Percentiles rank a stretch among this genome's conserved stretches.
Evolutionary conservation across 257 asterid species (phyloP).

Genomic region (Striga asiatica): DNA sequence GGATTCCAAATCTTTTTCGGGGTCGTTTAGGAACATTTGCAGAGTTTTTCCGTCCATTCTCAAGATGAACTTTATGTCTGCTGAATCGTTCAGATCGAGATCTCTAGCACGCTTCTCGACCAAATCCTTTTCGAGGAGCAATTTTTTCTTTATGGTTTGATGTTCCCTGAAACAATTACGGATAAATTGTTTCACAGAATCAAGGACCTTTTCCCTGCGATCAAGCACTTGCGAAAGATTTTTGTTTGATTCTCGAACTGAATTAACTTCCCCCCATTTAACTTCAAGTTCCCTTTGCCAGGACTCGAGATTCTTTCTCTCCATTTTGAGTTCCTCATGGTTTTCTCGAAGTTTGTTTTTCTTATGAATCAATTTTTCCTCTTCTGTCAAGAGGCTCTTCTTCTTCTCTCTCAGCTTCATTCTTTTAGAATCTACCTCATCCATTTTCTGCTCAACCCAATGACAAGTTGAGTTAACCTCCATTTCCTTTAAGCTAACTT

Average conservation of each 20-base stretch:
- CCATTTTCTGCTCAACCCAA: constrained; percentile 28
- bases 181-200: constrained; percentile 18
- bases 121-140: constrained; percentile 19
- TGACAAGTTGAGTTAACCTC: constrained; percentile 6
- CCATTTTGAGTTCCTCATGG: constrained; percentile 17
- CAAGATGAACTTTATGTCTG: constrained; percentile 19
- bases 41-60: constrained; percentile 38
- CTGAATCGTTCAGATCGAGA: constrained; percentile 22
- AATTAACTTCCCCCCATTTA: constrained; percentile 24
- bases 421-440: constrained; percentile 17
- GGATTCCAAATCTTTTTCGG: constrained; percentile 24
- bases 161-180: constrained; percentile 21
- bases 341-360: constrained; percentile 11
- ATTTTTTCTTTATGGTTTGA: constrained; percentile 21
- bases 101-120: constrained; percentile 22
- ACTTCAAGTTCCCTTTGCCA: constrained; percentile 18
- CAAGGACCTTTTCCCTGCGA: constrained; percentile 25
- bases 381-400: background rate
- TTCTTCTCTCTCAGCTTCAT: constrained; percentile 3
- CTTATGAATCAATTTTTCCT: background rate
- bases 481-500: constrained; percentile 4
- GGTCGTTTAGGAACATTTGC: constrained; percentile 36
- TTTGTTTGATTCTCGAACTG: constrained; percentile 8
- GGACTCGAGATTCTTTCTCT: constrained; percentile 11
- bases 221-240: constrained; percentile 18